Base-by-base conservation (phyloP, 306 rosid species). In the Cicer pinnatifidum region DNA sequence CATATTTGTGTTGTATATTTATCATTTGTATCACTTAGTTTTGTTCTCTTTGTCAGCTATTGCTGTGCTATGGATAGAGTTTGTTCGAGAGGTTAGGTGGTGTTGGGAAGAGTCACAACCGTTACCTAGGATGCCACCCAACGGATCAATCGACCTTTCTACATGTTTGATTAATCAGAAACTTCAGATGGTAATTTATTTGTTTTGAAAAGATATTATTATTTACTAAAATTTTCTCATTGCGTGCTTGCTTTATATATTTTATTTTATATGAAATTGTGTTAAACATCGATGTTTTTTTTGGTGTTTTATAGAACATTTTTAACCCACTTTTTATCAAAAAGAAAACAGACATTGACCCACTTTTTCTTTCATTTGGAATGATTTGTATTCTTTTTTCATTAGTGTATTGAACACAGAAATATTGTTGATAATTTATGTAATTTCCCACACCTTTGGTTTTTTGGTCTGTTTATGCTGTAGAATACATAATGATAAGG, bases 81-180 rank as follows among this genome's bases (percentile, higher is more conserved):
- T 91, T 91, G 95, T 89, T 85, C 86, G 93, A 69, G 98, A 94
- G 84, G 96, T 89, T 78, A 83, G 96, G 81, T 91, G 98, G 98
- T 94, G 88, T 81, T 94, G 98, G 97, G 98, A 94, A 86, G 96
- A 94, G 88, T 85, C 93, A 63, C 98, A 91, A 57, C 85, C 89
- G 33, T 86, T 94, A 80, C 96, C 98, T 44, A 85, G 87, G 76
- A 94, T 91, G 96, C 89, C 87, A 60, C 39, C 80, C 61, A 84
- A 75, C 50, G 96, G 96, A 77, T 73, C 91, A 35, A 87, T 94
- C 72, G 96, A 89, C 81, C 91, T 94, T 66, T 83, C 97, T 73
- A 88, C 91, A 33, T 94, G 97, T 81, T 84, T 94, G 88, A 84
- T 94, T 67, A 79, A 89, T 79, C 98, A 94, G 84, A 94, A 94